Evolutionary conservation across 2,329 filamentous ascomycete genomes (phyloP), one percentile per base, ranked within the genome.

Genomic region (Phialocephala subalpina): DNA sequence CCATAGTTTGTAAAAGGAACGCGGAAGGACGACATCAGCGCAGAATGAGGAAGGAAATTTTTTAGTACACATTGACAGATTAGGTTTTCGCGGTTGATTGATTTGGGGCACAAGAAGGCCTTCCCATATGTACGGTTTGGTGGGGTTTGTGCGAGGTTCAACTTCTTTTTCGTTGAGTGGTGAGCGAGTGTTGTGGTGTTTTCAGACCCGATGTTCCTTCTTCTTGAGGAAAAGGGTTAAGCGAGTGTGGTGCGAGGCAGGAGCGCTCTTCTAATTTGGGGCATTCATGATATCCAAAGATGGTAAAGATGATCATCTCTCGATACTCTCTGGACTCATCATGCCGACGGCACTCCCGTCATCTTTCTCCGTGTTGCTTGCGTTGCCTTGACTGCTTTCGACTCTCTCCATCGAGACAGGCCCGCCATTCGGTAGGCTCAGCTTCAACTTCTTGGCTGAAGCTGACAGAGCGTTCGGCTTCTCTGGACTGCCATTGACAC

Each of bases 291-390:
- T 22, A 49, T 22, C 45, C 11, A 22, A 33, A n/a, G 25, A 16
- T 53, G 18, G 6, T 53, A 25, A 52, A 2, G 47, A 53, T 53
- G 14, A 53, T 33, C 25, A 53, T 25, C 73, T 66, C 59, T 76
- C 75, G 63, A 77, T 77, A 60, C 92, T 94, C 80, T 95, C 90
- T 3, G 93, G 93, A 76, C 92, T 96, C 84, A 95, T 93, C 88
- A 95, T 93, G 22, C 90, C 90, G 36, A 88, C 87, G 20, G 83
- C 86, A 60, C 88, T 87, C 64, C 89, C 89, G 75, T 91, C 90
- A 72, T 90, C 90, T 63, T 86, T 90, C 76, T 89, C 88, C 68
- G 85, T 90, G 73, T 87, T 81, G 62, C 82, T 83, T 29, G 67
- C 70, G 47, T 72, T 75, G n/a, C 81, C 83, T 75, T 87, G 85